A percentile compares a stretch with the other conserved stretches of the same genome.
phyloP scores from a whole-genome alignment of 805 yeast species.

The Starmerella lactis-condensi region DNA sequence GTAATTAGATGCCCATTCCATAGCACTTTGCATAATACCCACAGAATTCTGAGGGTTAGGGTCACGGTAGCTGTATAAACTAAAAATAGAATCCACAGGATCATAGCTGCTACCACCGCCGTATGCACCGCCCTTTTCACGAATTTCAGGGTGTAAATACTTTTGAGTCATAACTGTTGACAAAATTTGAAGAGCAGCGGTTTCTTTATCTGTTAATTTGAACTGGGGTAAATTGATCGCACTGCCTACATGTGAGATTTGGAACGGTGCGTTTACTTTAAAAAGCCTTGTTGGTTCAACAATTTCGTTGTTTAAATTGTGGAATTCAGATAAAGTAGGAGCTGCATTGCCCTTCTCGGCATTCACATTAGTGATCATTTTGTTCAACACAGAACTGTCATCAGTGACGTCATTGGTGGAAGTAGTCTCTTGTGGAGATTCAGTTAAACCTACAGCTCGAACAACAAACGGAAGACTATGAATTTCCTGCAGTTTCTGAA shows the following conservation, averaged over 20 bases:
- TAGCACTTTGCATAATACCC: conserved; percentile 36
- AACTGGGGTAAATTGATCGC: conserved; percentile 44
- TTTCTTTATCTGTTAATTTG: conserved; percentile 44
- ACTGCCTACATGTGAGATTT: conserved; percentile 64
- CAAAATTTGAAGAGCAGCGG: conserved; percentile 69
- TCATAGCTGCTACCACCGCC: conserved; percentile 87
- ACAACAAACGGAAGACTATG: conserved; percentile 14
- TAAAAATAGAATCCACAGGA: conserved; percentile 60
- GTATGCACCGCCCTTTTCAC: conserved; percentile 95
- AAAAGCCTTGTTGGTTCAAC: conserved; percentile 5
- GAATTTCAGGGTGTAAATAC: conserved; percentile 67
- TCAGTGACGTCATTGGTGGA: conserved; percentile 4
- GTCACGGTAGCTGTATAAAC: conserved; percentile 82
- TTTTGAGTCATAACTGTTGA: conserved; percentile 67
- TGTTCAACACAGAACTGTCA: conserved; percentile 7
- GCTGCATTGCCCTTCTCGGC: conserved; percentile 23
- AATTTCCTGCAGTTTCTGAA: conserved; percentile 38
- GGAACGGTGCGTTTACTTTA: conserved; percentile 34
- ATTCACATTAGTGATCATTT: conserved; percentile 2
- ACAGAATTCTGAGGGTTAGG: conserved; percentile 67
- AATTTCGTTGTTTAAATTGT: conserved; percentile 1
- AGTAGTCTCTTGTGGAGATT: too few species aligned
- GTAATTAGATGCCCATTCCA: conserved; percentile 30
- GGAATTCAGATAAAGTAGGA: conserved; percentile 5
- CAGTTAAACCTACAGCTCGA: conserved; percentile 17